Evolutionary conservation across 164 flowering plant species (phyloP), one percentile per base, ranked within the genome.

Genomic region (Chimonanthus salicifolius): DNA sequence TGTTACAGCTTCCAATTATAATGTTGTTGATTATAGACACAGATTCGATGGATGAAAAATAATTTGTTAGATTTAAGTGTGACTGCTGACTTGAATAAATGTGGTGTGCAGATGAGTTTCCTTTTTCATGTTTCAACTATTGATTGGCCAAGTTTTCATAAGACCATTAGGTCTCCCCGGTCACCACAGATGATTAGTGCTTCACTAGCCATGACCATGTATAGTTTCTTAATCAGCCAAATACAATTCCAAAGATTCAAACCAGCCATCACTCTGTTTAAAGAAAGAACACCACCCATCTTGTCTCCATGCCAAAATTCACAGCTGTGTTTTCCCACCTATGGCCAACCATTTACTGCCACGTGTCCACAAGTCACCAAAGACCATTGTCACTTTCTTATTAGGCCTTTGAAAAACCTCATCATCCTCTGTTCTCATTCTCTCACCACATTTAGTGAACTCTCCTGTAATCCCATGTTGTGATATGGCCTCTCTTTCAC

Each of bases 401-500:
- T 78, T 71, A 68, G 9, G 47, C 62, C 33, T 74, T 58, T 65
- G 67, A 62, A 75, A 74, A 65, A 4, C 68, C 71, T 68, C 63
- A 20, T 67, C 70, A 71, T 60, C 47, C 66, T 49, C 68, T 20
- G 15, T 33, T 50, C 67, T 21, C 58, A 15, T 45, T 3, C 18
- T 18, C 51, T 18, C 21, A 13, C 62, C 72, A 73, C 66, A 78
- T 78, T 78, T 66, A 54, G 64, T 75, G 43, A 70, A 58, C 21
- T 68, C 68, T 71, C 67, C 76, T 49, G 43, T 4, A 18, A 49
- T 63, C 62, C 62, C 5, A 7, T 33, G 76, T 77, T 33, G 75
- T 67, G 77, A 72, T 46, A 86, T 86, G 88, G 84, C 82, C 71
- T 81, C 78, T 76, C 81, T 82, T 74, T 72, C 77, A 64, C 67